Base-by-base conservation (phyloP, 768 basidiomycete species). In the Phanerochaete sordida region DNA sequence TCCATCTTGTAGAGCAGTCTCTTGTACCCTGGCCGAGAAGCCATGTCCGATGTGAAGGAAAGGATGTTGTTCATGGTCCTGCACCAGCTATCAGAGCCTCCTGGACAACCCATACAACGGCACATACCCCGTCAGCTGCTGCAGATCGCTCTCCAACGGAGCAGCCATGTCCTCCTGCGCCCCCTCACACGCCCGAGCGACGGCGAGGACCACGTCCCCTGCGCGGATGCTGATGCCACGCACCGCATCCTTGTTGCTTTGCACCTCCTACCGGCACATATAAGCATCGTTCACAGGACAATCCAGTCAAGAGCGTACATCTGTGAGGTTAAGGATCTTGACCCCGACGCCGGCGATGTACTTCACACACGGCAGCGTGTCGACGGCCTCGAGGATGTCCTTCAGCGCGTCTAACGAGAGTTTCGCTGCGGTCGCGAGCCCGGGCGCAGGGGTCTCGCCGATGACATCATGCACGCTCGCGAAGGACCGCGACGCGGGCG, bases 251-350 rank as follows among this genome's bases (percentile, higher is more conserved):
- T 39, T 39, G 16, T 30, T 54, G 21, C 33, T 33, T 39, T 54
- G 52, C 23, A 54, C 33, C 19, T 54, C 52, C 52, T 54, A 39
- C 7, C 13, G n/a, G 2, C 8, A 19, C 26, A 16, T 7, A 12
- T 54, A 5, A 54, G 31, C 23, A 13, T 7, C 47, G 15, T 11
- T 9, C 23, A 48, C 5, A 24, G 27, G 13, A 24, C 21, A 28
- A 23, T 19, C 5, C 24, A 3, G 27, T 24, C 19, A 7, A 3
- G 48, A 54, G n/a, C 53, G 21, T n/a, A 54, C 35, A 16, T 54
- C 53, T 23, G 27, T 43, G 35, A 54, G 8, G n/a, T 54, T 37
- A 13, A 54, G n/a, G 37, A 54, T 54, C 53, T 54, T 54, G 23
- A 54, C 37, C 2, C 35, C 35, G 26, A 39, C 35, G 5, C 53